Conservation (phyloP, 1,284 basidiomycete species). For the Leccinum subrobustum region DNA sequence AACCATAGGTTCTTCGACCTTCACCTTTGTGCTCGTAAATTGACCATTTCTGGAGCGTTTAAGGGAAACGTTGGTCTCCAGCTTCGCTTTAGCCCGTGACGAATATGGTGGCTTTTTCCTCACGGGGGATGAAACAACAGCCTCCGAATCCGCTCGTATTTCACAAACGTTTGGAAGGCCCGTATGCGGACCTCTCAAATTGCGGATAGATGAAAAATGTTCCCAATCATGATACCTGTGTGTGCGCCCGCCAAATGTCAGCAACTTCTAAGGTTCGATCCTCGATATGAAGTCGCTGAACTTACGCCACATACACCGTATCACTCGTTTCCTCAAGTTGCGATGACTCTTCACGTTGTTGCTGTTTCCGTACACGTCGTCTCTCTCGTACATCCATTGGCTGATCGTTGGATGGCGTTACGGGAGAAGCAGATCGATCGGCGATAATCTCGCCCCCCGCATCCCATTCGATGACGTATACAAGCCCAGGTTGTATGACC, state of each 20-base stretch:
- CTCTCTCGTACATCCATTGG: slow-evolving; percentile 35
- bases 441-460: slow-evolving; percentile 45
- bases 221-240: slow-evolving; percentile 88
- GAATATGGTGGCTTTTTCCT: slow-evolving; percentile 29
- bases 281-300: slow-evolving; percentile 28
- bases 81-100: slow-evolving; percentile 21
- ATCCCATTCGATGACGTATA: slow-evolving; percentile 79
- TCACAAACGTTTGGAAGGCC: slow-evolving; percentile 75
- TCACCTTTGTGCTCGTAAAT: slow-evolving; percentile 26
- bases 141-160: slow-evolving; percentile 36
- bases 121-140: slow-evolving; percentile 25
- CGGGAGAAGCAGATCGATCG: slow-evolving; percentile 27
- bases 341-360: slow-evolving; percentile 31
- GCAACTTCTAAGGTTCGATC: slow-evolving; percentile 6
- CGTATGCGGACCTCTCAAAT: slow-evolving; percentile 79
- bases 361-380: slow-evolving; percentile 26
- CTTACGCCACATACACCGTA: slow-evolving; percentile 79
- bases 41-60: slow-evolving; percentile 30
- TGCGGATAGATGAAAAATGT: slow-evolving; percentile 91
- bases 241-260: slow-evolving; percentile 7
- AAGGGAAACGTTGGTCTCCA: slow-evolving; percentile 31
- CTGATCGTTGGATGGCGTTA: slow-evolving; percentile 28
- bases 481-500: slow-evolving; percentile 86
- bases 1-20: slow-evolving; percentile 23
- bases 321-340: slow-evolving; percentile 32